Base-by-base conservation (phyloP, 129 eudicot genomes). In the Gnaphalium uliginosum region DNA sequence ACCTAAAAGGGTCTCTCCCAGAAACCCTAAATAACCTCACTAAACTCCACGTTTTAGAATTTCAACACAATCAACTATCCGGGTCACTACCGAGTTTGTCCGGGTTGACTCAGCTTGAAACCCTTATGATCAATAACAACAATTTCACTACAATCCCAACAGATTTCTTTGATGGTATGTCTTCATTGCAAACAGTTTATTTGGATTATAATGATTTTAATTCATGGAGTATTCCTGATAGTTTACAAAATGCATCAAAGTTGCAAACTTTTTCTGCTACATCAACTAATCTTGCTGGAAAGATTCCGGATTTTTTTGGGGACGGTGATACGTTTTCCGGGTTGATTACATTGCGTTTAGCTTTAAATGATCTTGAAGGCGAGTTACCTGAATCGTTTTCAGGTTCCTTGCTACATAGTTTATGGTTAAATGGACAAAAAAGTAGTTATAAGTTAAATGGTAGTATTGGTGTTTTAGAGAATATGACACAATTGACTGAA, bases 381-480 rank as follows among this genome's bases (percentile, higher is more conserved):
- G 86, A 87, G n/a, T 81, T 95, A 57, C 99, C 99, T 0, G 70
- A 63, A 18, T 82, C 86, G 63, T 86, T 95, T 61, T 77, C 76
- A 33, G 91, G 85, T 1, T 91, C 94, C 0, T 59, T 29, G 57
- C 39, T 95, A 78, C 87, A 78, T 76, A 72, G 60, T 15, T 74
- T 95, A n/a, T 87, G 97, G 97, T 83, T 95, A 76, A 95, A 95
- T 80, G 86, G 73, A 1, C 99, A 91, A 72, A 73, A 66, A 22
- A 50, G 88, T 76, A 80, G 81, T 66, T 69, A 53, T 29, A 88
- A 86, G 6, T 69, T 95, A 82, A 83, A 79, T 2, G 99, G 99
- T 9, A 81, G 89, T 19, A 83, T 91, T 66, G 90, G 82, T 41
- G 82, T 95, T 2, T 73, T 91, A 60, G 75, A 83, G n/a, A 81